Evolutionary conservation across 768 basidiomycete genomes (phyloP).

Genomic region (Mycena albidolilacea): DNA sequence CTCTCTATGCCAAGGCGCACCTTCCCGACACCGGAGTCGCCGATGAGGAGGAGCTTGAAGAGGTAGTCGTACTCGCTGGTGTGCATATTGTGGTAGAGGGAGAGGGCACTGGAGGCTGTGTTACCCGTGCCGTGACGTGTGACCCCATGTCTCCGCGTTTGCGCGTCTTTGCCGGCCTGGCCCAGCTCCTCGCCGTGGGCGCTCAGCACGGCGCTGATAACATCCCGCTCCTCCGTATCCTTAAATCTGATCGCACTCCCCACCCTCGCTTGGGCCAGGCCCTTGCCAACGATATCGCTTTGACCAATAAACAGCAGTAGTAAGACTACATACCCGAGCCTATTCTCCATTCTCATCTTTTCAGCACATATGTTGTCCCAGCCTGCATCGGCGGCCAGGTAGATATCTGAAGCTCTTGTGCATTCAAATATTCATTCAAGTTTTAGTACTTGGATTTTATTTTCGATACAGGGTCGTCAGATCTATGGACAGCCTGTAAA

Average conservation of each 20-base stretch:
- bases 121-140: background rate
- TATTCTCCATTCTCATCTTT: background rate
- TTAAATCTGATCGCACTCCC: background rate
- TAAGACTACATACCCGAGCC: background rate
- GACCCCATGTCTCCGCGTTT: background rate
- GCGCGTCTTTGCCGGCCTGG: slow-evolving; percentile 2
- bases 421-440: no score
- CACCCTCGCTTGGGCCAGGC: slow-evolving; percentile 31
- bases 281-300: slow-evolving; percentile 16
- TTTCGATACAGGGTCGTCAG: slow-evolving; percentile 72
- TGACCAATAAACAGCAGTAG: slow-evolving; percentile 32
- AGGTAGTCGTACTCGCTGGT: slow-evolving; percentile 98
- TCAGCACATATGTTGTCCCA: slow-evolving; percentile 40
- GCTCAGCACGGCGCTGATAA: slow-evolving; percentile 26
- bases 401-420: background rate
- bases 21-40: slow-evolving; percentile 84
- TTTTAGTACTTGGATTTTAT: slow-evolving; percentile 46
- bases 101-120: background rate
- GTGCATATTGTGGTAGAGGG: slow-evolving; percentile 67
- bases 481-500: slow-evolving; percentile 69
- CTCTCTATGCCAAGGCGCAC: background rate
- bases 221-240: slow-evolving; percentile 21
- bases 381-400: slow-evolving; percentile 48
- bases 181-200: background rate
- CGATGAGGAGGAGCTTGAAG: slow-evolving; percentile 97